Base-by-base conservation (phyloP, 176 grass and related monocot genomes). In the Cocos nucifera region DNA sequence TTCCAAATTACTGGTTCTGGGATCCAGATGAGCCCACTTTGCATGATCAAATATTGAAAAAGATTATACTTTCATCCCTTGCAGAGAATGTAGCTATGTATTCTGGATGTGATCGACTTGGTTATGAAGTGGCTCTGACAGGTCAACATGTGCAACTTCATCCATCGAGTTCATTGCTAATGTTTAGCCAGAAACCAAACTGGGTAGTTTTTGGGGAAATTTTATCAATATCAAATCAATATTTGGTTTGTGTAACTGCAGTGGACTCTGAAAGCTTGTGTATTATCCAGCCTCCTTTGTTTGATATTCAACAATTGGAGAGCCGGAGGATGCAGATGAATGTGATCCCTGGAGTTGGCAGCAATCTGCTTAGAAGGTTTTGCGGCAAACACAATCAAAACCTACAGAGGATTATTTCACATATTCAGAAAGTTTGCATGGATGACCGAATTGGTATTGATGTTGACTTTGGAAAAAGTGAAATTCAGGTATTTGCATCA, bases 131-230 rank as follows among this genome's bases (percentile, higher is more conserved):
- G 53, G 75, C 80, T 74, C 85, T 83, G 50, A 77, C 76, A 53
- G 81, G 80, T 73, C 75, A 91, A 65, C 71, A 63, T 65, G 87
- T 91, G 66, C 79, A 82, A 67, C 85, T 97, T 69, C 92, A 97
- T 70, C 87, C 92, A 19, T 97, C 92, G 7, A 78, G 83, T 56
- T 90, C 92, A 61, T 85, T 97, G 59, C 69, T 80, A 15, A 62
- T 67, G 20, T 97, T 79, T 70, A 73, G 71, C 15, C 76, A 66
- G 53, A 88, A 82, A 66, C 87, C 92, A 49, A 70, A 86, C 58
- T 91, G 92, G 87, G 92, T 97, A 32, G 92, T 87, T 67, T 97
- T 97, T 80, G 68, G 80, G 61, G 92, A 97, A 67, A 80, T 96
- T 35, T 90, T 96, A 61, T 85, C 92, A 22, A 69, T 79, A 6